phyloP scores from a whole-genome alignment of 2,329 filamentous ascomycete species.

The Rosellinia necatrix region DNA sequence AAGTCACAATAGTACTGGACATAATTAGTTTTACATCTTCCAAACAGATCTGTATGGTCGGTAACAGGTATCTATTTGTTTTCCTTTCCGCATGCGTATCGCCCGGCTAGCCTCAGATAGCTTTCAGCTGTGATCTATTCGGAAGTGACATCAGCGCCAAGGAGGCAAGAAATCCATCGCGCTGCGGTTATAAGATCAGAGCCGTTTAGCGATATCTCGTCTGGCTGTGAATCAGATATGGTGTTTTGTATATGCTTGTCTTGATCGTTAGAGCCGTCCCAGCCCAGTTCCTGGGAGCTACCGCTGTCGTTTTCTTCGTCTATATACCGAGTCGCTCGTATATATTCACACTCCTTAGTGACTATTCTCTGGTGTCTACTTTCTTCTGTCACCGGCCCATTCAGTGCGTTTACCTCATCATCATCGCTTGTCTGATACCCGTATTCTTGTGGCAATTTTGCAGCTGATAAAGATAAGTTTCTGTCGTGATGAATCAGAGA shows the following conservation, averaged over 20 bases:
- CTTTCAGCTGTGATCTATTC: too few species aligned
- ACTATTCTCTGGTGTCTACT: not conserved
- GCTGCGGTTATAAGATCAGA: not conserved
- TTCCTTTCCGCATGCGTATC: too few species aligned
- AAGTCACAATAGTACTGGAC: too few species aligned
- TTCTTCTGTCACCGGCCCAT: constrained; percentile 6
- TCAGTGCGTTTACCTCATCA: not conserved
- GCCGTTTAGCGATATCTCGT: not conserved
- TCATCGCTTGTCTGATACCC: not conserved
- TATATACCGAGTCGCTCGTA: not conserved
- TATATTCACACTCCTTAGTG: not conserved
- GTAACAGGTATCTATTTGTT: too few species aligned
- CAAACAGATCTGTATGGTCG: too few species aligned
- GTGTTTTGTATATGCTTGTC: constrained; percentile 5
- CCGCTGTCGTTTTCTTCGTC: not conserved
- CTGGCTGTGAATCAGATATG: not conserved
- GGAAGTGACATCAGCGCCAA: not conserved
- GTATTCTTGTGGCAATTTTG: not conserved
- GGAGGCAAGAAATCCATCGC: not conserved
- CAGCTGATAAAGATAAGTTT: not conserved
- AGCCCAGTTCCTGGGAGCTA: not conserved
- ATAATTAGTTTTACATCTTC: too few species aligned
- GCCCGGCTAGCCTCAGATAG: too few species aligned
- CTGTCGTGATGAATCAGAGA: not conserved
- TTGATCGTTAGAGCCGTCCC: not conserved